These are phyloP conservation scores for Sherardia arvensis DNA, from an alignment of 257 asterid genomes.

Conservation along the genomic window DNA sequence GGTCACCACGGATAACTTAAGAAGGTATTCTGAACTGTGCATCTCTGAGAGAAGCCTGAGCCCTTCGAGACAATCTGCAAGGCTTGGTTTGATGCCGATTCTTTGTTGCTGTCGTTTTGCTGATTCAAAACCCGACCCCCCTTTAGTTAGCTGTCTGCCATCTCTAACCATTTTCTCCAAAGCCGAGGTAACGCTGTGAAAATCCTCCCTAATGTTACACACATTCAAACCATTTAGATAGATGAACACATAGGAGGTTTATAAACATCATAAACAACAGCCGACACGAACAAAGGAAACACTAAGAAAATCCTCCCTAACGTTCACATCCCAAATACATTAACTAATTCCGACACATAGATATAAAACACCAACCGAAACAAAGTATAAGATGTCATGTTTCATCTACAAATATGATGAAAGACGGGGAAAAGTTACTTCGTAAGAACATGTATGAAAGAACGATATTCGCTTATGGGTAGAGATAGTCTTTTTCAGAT, in stretches of 20 bases:
- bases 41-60: slow-evolving; percentile 61
- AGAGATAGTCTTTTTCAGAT: no score
- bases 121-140: slow-evolving; percentile 32
- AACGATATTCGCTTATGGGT: no score
- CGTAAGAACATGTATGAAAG: no score
- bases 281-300: no score
- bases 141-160: slow-evolving; percentile 43
- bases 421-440: not conserved
- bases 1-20: slow-evolving; percentile 55
- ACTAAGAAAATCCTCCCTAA: no score
- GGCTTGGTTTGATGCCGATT: slow-evolving; percentile 61
- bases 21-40: slow-evolving; percentile 72
- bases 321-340: not conserved
- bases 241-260: not conserved
- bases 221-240: no score
- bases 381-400: not conserved
- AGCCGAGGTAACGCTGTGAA: slow-evolving; percentile 34
- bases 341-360: no score
- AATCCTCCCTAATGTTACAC: slow-evolving; percentile 44
- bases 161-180: slow-evolving; percentile 61
- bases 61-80: slow-evolving; percentile 61
- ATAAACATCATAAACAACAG: not conserved
- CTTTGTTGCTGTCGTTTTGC: slow-evolving; percentile 53
- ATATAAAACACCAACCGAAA: not conserved
- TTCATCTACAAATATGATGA: not conserved